A percentile compares a stretch with the other conserved stretches of the same genome.
Evolutionary conservation across 2,329 filamentous ascomycete genomes (phyloP).

Genomic region (Aspergillus neotritici): DNA sequence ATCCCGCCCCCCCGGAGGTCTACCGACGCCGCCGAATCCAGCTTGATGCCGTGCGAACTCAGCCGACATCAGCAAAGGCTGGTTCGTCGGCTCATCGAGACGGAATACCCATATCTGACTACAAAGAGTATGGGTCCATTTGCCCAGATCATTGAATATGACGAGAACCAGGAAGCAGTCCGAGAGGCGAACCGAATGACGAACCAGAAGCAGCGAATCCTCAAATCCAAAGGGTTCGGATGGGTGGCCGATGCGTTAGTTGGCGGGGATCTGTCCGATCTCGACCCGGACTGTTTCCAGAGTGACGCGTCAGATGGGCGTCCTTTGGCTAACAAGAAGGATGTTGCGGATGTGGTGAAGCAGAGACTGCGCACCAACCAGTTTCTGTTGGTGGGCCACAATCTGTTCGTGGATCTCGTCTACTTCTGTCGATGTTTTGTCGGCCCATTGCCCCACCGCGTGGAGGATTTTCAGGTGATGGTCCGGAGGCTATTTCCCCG

Average conservation of each 20-base stretch:
- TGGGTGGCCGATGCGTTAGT: conserved; percentile 45
- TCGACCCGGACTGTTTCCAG: conserved; percentile 31
- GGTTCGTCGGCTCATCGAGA: conserved; percentile 60
- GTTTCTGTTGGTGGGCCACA: conserved; percentile 56
- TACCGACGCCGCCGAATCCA: conserved; percentile 13
- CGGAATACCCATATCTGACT: conserved; percentile 48
- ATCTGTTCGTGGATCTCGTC: conserved; percentile 58
- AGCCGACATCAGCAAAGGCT: conserved; percentile 60
- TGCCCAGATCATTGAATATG: conserved; percentile 37
- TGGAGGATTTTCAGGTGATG: conserved; percentile 49
- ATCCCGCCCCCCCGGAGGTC: conserved; percentile 12
- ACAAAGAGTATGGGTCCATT: conserved; percentile 35
- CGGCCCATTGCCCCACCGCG: conserved; percentile 50
- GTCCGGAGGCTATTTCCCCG: conserved; percentile 52
- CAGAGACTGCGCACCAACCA: conserved; percentile 41
- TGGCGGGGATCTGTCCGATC: conserved; percentile 36
- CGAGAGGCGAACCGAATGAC: conserved; percentile 23
- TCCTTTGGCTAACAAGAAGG: conserved; percentile 15
- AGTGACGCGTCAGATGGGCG: conserved; percentile 15
- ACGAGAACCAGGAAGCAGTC: conserved; percentile 31
- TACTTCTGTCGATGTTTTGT: conserved; percentile 58
- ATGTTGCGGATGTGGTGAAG: conserved; percentile 31
- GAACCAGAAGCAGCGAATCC: conserved; percentile 23
- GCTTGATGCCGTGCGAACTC: conserved; percentile 29
- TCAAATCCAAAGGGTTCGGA: conserved; percentile 38